Base-by-base conservation (phyloP, 164 flowering plant genomes). In the Santalum album region DNA sequence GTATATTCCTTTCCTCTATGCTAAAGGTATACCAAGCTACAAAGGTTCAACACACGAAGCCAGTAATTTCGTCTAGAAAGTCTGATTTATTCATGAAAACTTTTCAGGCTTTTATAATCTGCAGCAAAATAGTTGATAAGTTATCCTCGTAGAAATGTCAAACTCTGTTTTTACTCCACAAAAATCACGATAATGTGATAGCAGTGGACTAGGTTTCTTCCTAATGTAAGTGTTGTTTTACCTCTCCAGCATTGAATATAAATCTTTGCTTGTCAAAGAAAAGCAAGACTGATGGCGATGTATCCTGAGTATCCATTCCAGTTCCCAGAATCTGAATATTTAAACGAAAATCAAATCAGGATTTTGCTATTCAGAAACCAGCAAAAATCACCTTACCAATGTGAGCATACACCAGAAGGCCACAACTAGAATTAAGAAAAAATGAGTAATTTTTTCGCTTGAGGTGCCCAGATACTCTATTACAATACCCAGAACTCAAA, bases 271-370 rank as follows among this genome's bases (percentile, higher is more conserved):
- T 82, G 69, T 94, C 99, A 61, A 94, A 94, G 66, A 90, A 94
- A 18, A 94, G 89, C 68, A 94, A 69, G 35, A 94, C 95, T 3
- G 99, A 90, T 43, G 97, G 81, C 0, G 89, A 78, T 17, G 99
- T 94, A 60, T 94, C 99, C 35, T 86, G 97, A 17, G 99, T 94
- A 72, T 94, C 99, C 97, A 94, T 81, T 44, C 99, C 99, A 67
- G 96, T 94, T 24, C 99, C 99, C 58, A 94, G 60, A 65, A 94
- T 80, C 99, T 94, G 69, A 45, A 38, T 38, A 29, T 29, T 29
- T 29, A 29, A 3, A 29, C 9, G 34, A 29, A 4, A 29, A 29
- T 3, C 4, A 29, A 29, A 29, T 29, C 9, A 29, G 34, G 9
- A 29, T 29, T 29, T n/a, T n/a, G n/a, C n/a, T n/a, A n/a, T n/a